Conservation (phyloP, 2,329 filamentous ascomycete species). For the Trichoderma pleuroti region DNA sequence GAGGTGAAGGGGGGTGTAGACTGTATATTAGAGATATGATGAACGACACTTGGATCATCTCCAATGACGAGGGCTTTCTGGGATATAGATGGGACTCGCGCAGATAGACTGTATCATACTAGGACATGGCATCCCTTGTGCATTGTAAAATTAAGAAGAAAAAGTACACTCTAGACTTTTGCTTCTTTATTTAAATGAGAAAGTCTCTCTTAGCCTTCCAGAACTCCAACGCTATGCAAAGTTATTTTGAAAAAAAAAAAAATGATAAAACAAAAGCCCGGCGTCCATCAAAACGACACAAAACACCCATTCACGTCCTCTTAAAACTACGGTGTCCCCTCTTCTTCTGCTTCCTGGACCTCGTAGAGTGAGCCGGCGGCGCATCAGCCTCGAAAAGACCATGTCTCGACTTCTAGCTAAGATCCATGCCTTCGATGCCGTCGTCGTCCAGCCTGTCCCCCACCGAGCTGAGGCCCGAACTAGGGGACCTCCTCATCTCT, state of each 20-base stretch:
- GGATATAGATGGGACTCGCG: not conserved
- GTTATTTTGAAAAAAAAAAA: conserved; percentile 15
- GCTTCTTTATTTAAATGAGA: not conserved
- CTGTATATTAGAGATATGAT: conserved; percentile 16
- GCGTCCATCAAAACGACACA: not conserved
- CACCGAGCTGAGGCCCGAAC: conserved; percentile 56
- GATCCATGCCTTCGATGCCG: conserved; percentile 45
- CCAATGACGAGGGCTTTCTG: not conserved
- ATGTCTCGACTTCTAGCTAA: conserved; percentile 31
- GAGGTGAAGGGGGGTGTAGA: not conserved
- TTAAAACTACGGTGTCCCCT: not conserved
- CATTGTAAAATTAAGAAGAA: not conserved
- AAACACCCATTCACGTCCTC: not conserved
- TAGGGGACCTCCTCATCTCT: conserved; percentile 46
- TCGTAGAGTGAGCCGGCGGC: not conserved
- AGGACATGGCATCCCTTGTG: not conserved
- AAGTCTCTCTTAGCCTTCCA: not conserved
- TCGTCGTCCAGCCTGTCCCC: conserved; percentile 45
- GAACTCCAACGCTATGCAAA: conserved; percentile 47
- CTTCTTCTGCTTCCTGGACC: not conserved
- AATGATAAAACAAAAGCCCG: not conserved
- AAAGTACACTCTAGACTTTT: not conserved
- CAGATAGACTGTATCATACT: not conserved
- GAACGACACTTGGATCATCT: not conserved
- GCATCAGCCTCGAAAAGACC: not conserved